Evolutionary conservation across 148 eudicot genomes (phyloP).

Genomic region (Camellia lanceoleosa): DNA sequence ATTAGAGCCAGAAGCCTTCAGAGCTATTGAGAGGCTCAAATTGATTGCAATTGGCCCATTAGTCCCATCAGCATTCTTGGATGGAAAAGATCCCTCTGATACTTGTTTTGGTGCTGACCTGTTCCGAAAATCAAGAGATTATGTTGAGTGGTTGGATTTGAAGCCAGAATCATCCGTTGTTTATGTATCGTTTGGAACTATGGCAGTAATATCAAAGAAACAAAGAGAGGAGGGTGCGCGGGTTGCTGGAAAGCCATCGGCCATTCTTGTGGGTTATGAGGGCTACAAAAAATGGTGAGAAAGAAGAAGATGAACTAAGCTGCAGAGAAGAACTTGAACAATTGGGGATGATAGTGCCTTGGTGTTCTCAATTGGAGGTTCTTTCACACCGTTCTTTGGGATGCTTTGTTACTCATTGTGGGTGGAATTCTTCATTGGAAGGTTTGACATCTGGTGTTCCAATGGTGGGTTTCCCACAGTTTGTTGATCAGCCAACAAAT

Average conservation of each 20-base stretch:
- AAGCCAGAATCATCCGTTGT: conserved; percentile 33
- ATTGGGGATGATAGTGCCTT: conserved; percentile 31
- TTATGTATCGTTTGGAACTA: conserved; percentile 49
- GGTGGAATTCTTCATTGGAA: conserved; percentile 34
- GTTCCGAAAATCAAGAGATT: background rate
- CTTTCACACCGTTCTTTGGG: conserved; percentile 25
- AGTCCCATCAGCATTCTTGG: conserved; percentile 29
- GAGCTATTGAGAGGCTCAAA: conserved; percentile 12
- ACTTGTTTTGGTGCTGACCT: conserved; percentile 21
- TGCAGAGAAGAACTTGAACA: conserved; percentile 8
- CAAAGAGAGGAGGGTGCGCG: conserved; percentile 34
- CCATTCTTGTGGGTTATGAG: conserved; percentile 44
- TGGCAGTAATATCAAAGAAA: conserved; percentile 16
- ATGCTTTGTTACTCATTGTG: conserved; percentile 31
- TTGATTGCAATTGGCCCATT: conserved; percentile 37
- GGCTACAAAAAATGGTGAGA: conserved; percentile 15
- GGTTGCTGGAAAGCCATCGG: conserved; percentile 17
- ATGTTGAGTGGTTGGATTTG: conserved; percentile 2
- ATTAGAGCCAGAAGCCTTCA: conserved; percentile 23
- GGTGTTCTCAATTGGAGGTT: conserved; percentile 36
- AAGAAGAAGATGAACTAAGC: conserved; percentile 20
- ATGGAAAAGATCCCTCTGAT: conserved; percentile 18
- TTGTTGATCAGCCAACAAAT: conserved; percentile 20
- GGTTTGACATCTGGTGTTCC: conserved; percentile 22
- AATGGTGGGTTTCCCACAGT: conserved; percentile 22